Conservation (phyloP, 768 basidiomycete species). For the Thelephora aurantiotincta region DNA sequence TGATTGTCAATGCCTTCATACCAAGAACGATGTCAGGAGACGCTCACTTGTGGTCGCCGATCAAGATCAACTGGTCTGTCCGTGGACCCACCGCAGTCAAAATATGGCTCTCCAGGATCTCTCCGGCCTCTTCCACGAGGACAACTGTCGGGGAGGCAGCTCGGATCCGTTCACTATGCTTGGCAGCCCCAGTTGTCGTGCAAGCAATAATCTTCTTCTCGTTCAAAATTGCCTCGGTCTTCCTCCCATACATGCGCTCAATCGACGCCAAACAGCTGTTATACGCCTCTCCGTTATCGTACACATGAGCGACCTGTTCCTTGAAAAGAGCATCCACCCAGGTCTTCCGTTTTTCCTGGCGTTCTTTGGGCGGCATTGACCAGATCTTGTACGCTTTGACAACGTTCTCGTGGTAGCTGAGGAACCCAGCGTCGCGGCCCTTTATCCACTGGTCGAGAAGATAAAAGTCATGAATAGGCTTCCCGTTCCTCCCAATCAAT, state of each 20-base stretch:
- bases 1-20: not conserved
- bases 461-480: constrained; percentile 21
- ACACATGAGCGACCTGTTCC: constrained; percentile 22
- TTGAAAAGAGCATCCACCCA: constrained; percentile 25
- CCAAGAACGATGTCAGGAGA: not conserved
- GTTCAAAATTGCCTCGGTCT: constrained; percentile 20
- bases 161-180: constrained; percentile 33
- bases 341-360: constrained; percentile 13
- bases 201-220: constrained; percentile 47
- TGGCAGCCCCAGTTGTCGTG: constrained; percentile 59
- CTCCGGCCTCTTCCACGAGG: constrained; percentile 61
- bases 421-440: constrained; percentile 30
- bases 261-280: constrained; percentile 25
- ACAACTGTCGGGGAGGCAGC: constrained; percentile 34
- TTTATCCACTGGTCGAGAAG: constrained; percentile 33
- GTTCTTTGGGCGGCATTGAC: constrained; percentile 18
- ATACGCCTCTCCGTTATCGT: constrained; percentile 19
- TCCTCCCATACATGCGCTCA: constrained; percentile 21
- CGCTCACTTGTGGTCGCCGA: constrained; percentile 59
- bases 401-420: constrained; percentile 17
- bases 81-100: constrained; percentile 36
- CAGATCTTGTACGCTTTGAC: constrained; percentile 18
- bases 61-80: constrained; percentile 44
- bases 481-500: constrained; percentile 25
- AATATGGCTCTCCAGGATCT: constrained; percentile 56